These are phyloP conservation scores for Aspergillus sp. DNA, from an alignment of 2,329 filamentous ascomycete species.

Conservation along the genomic window DNA sequence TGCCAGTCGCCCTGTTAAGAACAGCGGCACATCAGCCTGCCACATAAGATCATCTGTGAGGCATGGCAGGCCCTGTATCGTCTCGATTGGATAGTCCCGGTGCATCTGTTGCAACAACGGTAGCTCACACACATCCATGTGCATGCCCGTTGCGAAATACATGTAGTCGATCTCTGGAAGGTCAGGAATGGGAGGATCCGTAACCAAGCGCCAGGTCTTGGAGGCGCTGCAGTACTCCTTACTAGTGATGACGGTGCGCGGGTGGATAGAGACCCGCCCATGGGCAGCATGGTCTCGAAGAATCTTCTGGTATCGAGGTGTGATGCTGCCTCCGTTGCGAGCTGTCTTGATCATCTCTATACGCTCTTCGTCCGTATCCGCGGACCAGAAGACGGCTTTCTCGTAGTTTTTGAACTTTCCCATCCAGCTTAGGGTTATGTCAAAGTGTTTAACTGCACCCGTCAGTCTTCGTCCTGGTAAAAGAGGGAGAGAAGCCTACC, in stretches of 20 bases:
- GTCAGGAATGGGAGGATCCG: slow-evolving; percentile 52
- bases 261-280: slow-evolving; percentile 56
- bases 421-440: slow-evolving; percentile 75
- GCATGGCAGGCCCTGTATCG: slow-evolving; percentile 67
- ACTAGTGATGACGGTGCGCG: slow-evolving; percentile 56
- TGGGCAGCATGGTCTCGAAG: slow-evolving; percentile 59
- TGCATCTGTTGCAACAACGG: slow-evolving; percentile 63
- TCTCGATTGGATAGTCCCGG: slow-evolving; percentile 60
- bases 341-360: slow-evolving; percentile 65
- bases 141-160: slow-evolving; percentile 73
- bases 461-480: not conserved
- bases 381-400: slow-evolving; percentile 74
- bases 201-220: slow-evolving; percentile 54
- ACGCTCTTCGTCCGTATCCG: slow-evolving; percentile 69
- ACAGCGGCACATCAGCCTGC: slow-evolving; percentile 70
- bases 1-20: slow-evolving; percentile 68
- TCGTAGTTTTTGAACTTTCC: slow-evolving; percentile 78
- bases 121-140: slow-evolving; percentile 61
- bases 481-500: slow-evolving; percentile 32
- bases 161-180: slow-evolving; percentile 63
- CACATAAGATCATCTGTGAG: slow-evolving; percentile 76
- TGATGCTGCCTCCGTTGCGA: slow-evolving; percentile 74
- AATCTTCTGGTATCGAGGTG: slow-evolving; percentile 65
- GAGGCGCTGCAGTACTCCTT: slow-evolving; percentile 51
- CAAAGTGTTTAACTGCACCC: slow-evolving; percentile 67